Base-by-base conservation (phyloP, 192 early-diverging fungal genomes). In the Coemansia aciculifera region DNA sequence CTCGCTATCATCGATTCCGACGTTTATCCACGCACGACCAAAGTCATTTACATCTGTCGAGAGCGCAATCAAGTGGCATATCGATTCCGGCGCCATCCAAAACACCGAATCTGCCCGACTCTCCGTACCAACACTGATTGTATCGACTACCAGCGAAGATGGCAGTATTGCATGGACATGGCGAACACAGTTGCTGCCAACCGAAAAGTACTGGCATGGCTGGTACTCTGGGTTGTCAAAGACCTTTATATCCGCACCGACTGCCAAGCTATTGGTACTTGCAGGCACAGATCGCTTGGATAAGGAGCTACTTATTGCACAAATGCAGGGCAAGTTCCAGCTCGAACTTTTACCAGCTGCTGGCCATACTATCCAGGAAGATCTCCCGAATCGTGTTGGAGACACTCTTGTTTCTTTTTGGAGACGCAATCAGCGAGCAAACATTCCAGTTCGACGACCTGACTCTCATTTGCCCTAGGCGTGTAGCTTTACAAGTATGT, bases 291-390 rank as follows among this genome's bases (percentile, higher is more conserved):
- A 93, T 78, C 81, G 91, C 34, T 66, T 93, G 70, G 92, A 93
- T 62, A 93, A 88, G 60, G 81, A 87, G 17, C 80, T 93, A 48
- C 86, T 87, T 59, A 91, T 93, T 74, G 91, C 85, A 0, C 91
- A 92, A 63, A 93, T 93, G 92, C 92, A 93, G 76, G 92, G 87
- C 75, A 92, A 90, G 76, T 93, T 92, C 65, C 92, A 93, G 71
- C 65, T 93, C 44, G 64, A 86, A 27, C 75, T 93, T 0, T 81
- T 92, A 21, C 88, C 86, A 0, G 89, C 89, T 3, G 83, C 86
- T 13, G 91, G 91, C 13, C 92, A 93, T 60, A 85, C 85, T 38
- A 74, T 93, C 17, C 90, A 93, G 62, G 91, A 93, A 65, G 91
- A 93, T 62, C 74, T 78, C 6, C 91, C 91, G 0, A 76, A 83